These are phyloP conservation scores for Ophiostoma sp. DNA, from an alignment of 2,329 filamentous ascomycete species.

Conservation along the genomic window DNA sequence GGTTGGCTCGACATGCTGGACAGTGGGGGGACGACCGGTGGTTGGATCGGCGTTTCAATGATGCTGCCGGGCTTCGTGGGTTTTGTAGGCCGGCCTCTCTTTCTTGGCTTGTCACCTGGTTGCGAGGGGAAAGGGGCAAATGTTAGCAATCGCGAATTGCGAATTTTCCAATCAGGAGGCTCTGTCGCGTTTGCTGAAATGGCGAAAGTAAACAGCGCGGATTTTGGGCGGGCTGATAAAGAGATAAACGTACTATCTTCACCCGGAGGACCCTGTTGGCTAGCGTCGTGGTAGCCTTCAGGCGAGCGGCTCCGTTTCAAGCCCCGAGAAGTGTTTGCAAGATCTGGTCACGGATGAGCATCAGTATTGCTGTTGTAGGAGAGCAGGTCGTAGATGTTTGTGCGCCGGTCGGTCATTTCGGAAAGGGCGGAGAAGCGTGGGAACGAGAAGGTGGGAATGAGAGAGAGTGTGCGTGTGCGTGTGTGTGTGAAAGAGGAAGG, in stretches of 20 bases:
- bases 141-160: conserved; percentile 33
- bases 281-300: conserved; percentile 60
- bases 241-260: conserved; percentile 68
- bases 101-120: conserved; percentile 53
- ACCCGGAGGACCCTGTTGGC: conserved; percentile 57
- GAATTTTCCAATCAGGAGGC: conserved; percentile 1
- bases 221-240: background rate
- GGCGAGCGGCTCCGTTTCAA: conserved; percentile 80
- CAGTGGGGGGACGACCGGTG: conserved; percentile 24
- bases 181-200: background rate
- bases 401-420: conserved; percentile 23
- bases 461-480: background rate
- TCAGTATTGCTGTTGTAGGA: conserved; percentile 9
- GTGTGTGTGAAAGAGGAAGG: background rate
- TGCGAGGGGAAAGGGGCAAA: conserved; percentile 36
- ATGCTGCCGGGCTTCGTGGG: conserved; percentile 50
- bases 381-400: conserved; percentile 35
- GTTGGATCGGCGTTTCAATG: conserved; percentile 55
- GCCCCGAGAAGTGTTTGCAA: conserved; percentile 53
- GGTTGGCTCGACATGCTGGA: conserved; percentile 29
- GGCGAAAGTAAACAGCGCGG: conserved; percentile 20
- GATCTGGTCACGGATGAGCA: conserved; percentile 26
- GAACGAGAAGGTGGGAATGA: background rate
- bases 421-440: background rate
- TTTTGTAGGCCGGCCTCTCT: conserved; percentile 65